Evolutionary conservation across 2,329 filamentous ascomycete species (phyloP), one percentile per base, ranked within the genome.

Genomic region (Monilinia vaccinii-corymbosi): DNA sequence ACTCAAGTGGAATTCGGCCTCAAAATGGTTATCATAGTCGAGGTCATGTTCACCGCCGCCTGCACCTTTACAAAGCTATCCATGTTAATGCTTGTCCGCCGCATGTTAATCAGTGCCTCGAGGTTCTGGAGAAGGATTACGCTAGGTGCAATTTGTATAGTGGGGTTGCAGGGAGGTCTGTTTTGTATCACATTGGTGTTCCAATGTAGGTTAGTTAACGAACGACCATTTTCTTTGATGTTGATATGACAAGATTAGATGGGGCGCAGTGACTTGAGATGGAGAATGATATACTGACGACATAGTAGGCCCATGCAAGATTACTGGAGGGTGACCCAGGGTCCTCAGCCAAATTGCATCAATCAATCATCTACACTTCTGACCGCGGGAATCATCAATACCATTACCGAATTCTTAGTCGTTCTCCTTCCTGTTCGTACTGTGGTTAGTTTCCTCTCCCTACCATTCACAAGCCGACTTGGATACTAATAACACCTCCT

Each of bases 321-420:
- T 16, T 75, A 72, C 63, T 77, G 75, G 75, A 72, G 69, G 13
- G 56, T 75, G 1, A 71, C 72, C 0, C 13, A 58, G 18, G 56
- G 60, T 23, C 69, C 71, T 1, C 70, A 73, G 48, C 66, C 64
- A 23, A 67, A 78, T 21, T 77, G 79, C 49, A 77, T 81, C 44
- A 67, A 80, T 31, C 75, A 84, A 62, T 75, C 78, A 2, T 72
- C 73, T 0, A 79, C 82, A 55, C 75, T 83, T 32, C 75, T 81
- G 34, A 75, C 76, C 40, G 76, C 83, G 40, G 81, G 82, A 2
- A 78, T 81, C 32, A 76, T 84, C 63, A 85, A 85, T 70, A 84
- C 84, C 50, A 66, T 79, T 47, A 84, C 81, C 8, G 82, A 86
- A 69, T 76, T 86, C 47, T 67, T 79, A 13, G 76, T 80, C n/a